Evolutionary conservation across 805 yeast genomes (phyloP).

Genomic region (Metschnikowia santaceciliae): DNA sequence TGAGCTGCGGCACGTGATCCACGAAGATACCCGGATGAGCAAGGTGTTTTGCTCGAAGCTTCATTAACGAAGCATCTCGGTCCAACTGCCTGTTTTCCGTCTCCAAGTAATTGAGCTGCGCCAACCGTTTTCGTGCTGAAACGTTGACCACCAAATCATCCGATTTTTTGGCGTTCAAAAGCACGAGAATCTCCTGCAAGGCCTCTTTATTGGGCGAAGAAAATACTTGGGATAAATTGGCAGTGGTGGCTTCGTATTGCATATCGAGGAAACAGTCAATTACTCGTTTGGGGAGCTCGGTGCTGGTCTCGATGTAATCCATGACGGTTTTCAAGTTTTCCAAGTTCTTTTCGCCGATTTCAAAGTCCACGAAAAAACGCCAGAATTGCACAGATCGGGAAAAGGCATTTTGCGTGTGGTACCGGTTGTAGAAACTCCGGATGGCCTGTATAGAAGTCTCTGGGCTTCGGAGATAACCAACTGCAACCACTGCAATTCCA

Average conservation of each 20-base stretch:
- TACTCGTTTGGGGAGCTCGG: constrained; percentile 45
- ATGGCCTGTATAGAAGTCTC: constrained; percentile 11
- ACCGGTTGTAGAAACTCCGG: constrained; percentile 29
- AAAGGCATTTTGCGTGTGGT: constrained; percentile 27
- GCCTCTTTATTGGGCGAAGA: constrained; percentile 14
- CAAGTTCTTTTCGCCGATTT: constrained; percentile 40
- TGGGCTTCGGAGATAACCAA: constrained; percentile 29
- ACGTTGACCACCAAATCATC: constrained; percentile 25
- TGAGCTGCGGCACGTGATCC: constrained; percentile 33
- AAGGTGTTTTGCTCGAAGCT: constrained; percentile 19
- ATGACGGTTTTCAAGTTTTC: constrained; percentile 44
- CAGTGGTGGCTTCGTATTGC: constrained; percentile 19
- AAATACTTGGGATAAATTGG: constrained; percentile 20
- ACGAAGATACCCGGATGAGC: constrained; percentile 34
- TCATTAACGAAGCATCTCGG: constrained; percentile 22
- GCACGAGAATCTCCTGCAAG: constrained; percentile 14
- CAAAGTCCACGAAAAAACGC: constrained; percentile 53
- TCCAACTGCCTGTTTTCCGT: constrained; percentile 1
- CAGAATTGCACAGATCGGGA: constrained; percentile 49
- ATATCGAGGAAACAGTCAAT: constrained; percentile 42
- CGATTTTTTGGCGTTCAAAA: constrained; percentile 21
- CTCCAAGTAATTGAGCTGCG: constrained; percentile 19
- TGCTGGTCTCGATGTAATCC: constrained; percentile 39
- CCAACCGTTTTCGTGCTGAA: constrained; percentile 22
- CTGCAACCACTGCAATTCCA: constrained; percentile 33